Percentiles rank a stretch among this genome's conserved stretches.
Conservation (phyloP, 495 filamentous ascomycete species). For the Saxophila tyrrhenica region DNA sequence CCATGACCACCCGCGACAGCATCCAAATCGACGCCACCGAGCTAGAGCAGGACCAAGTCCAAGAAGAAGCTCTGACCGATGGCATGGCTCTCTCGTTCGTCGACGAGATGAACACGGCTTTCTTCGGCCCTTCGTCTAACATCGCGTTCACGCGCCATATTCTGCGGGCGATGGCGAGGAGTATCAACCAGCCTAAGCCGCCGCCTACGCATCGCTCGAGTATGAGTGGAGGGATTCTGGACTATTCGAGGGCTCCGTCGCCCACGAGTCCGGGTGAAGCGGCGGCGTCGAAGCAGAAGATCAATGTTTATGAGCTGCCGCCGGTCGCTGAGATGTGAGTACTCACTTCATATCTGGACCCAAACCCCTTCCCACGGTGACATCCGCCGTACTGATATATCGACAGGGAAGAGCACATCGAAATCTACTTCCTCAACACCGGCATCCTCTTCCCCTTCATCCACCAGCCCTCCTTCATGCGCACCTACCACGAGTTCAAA, state of each 20-base stretch:
- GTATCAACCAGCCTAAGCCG: not conserved
- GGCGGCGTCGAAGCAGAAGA: not conserved
- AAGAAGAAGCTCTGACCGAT: not conserved
- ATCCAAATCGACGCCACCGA: not conserved
- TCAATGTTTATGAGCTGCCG: not conserved
- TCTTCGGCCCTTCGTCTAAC: not conserved
- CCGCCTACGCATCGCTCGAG: not conserved
- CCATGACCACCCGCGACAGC: not conserved
- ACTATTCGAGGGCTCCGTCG: not conserved
- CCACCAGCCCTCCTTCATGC: not conserved
- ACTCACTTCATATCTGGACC: too few species aligned
- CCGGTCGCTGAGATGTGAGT: not conserved
- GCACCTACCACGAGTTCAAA: not conserved
- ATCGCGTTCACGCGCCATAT: not conserved
- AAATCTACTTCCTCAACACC: not conserved
- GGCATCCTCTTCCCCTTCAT: not conserved
- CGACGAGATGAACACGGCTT: not conserved
- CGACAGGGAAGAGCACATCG: not conserved
- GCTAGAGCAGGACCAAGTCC: not conserved
- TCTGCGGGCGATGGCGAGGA: not conserved
- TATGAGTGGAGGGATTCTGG: not conserved
- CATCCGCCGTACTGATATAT: too few species aligned
- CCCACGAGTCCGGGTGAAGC: not conserved
- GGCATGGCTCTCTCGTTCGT: not conserved
- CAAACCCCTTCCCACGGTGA: too few species aligned